These are phyloP conservation scores for Larix kaempferi DNA, from an alignment of 75 land plant genomes.

Conservation along the genomic window DNA sequence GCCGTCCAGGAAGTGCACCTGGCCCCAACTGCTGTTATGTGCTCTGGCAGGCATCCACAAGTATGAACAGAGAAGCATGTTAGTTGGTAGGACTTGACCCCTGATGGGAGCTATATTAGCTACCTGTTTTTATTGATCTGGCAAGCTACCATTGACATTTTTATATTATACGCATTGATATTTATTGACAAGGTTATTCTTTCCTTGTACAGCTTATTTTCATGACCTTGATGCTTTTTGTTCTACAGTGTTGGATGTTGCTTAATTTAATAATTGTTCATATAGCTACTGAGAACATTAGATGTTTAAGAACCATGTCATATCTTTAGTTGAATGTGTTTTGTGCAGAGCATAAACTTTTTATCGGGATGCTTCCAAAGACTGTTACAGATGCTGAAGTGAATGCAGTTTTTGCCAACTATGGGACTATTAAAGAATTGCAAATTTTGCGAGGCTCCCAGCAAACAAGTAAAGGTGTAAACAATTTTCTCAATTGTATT, in stretches of 20 bases:
- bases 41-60: too few relatives aligned
- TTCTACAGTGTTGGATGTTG: not conserved
- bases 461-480: constrained; percentile 85
- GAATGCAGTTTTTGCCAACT: constrained; percentile 55
- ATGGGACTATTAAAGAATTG: constrained; percentile 84
- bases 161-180: not conserved
- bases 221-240: not conserved
- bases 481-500: not conserved
- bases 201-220: not conserved
- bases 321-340: not conserved
- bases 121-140: too few relatives aligned
- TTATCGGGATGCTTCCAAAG: constrained; percentile 97
- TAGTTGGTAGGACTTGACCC: too few relatives aligned
- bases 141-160: too few relatives aligned
- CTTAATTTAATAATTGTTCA: not conserved
- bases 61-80: too few relatives aligned
- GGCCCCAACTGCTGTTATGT: too few relatives aligned
- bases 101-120: too few relatives aligned
- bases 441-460: constrained; percentile 89
- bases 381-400: constrained; percentile 80
- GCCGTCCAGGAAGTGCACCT: too few relatives aligned
- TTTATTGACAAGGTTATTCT: not conserved
- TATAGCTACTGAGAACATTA: not conserved
- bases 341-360: constrained; percentile 88
- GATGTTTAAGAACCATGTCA: not conserved